Percentiles rank a stretch among this genome's conserved stretches.
These are phyloP conservation scores for Solanum habrochaites DNA, from an alignment of 257 asterid species.

Conservation along the genomic window DNA sequence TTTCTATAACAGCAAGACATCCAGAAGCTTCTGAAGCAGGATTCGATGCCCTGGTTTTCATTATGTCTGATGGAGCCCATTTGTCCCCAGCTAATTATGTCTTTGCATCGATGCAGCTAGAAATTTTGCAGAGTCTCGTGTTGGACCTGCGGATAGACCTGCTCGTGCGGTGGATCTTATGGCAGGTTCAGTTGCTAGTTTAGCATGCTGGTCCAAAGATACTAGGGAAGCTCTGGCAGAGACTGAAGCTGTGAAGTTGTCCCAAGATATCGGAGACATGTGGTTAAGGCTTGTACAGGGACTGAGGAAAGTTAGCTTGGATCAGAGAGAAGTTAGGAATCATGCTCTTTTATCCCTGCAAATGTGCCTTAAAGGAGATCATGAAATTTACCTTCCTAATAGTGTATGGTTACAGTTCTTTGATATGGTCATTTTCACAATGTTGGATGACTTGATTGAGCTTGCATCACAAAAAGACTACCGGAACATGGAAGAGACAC, in stretches of 20 bases:
- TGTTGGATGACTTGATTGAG: conserved; percentile 83
- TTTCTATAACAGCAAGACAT: conserved; percentile 81
- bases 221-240: conserved; percentile 54
- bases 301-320: conserved; percentile 77
- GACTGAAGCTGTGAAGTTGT: conserved; percentile 50
- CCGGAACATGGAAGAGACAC: conserved; percentile 82
- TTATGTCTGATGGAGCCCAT: conserved; percentile 90
- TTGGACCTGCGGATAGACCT: conserved; percentile 78
- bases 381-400: conserved; percentile 43
- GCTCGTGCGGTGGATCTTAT: conserved; percentile 72
- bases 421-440: conserved; percentile 74
- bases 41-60: conserved; percentile 62
- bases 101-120: conserved; percentile 74
- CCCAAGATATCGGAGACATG: conserved; percentile 89
- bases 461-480: conserved; percentile 82
- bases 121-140: conserved; percentile 92
- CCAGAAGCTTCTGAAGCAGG: conserved; percentile 95
- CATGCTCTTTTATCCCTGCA: conserved; percentile 51
- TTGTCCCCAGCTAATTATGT: conserved; percentile 65
- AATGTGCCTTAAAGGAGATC: conserved; percentile 63
- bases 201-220: conserved; percentile 68
- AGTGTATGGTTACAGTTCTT: conserved; percentile 74
- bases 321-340: conserved; percentile 37
- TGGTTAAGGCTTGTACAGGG: conserved; percentile 92
- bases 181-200: conserved; percentile 60